Conservation (phyloP, 768 basidiomycete genomes). For the Macrolepiota dolichaula region DNA sequence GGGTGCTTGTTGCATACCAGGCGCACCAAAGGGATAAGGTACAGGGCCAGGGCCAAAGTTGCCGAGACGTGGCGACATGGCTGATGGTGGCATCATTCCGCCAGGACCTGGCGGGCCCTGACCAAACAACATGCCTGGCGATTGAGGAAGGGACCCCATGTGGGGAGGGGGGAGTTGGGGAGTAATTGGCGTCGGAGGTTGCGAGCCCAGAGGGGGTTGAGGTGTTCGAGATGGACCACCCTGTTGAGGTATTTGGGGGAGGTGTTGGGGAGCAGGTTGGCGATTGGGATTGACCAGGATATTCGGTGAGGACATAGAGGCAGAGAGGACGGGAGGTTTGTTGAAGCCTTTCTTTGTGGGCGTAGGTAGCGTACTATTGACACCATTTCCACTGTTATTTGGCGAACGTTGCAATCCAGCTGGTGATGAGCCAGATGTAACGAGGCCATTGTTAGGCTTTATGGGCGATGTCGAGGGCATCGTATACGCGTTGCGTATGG, state of each 20-base stretch:
- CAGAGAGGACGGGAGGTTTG: constrained; percentile 30
- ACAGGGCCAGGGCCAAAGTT: constrained; percentile 40
- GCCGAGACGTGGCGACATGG: constrained; percentile 55
- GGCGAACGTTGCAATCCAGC: constrained; percentile 39
- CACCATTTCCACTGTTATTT: constrained; percentile 24
- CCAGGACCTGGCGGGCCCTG: constrained; percentile 24
- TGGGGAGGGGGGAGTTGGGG: constrained; percentile 46
- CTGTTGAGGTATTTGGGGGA: constrained; percentile 13
- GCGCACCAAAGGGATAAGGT: constrained; percentile 49
- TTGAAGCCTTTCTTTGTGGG: constrained; percentile 61
- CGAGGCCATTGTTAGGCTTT: constrained; percentile 28
- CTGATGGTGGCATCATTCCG: constrained; percentile 34
- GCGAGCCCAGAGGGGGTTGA: constrained; percentile 32
- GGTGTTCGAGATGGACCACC: constrained; percentile 13
- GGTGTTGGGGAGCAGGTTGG: constrained; percentile 31
- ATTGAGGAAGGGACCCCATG: constrained; percentile 35
- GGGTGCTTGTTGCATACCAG: constrained; percentile 39
- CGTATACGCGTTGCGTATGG: constrained; percentile 41
- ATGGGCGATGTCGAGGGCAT: constrained; percentile 37
- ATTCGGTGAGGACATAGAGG: constrained; percentile 16
- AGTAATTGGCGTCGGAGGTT: constrained; percentile 35
- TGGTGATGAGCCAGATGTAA: constrained; percentile 40
- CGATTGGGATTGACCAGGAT: constrained; percentile 18
- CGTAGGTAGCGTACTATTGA: constrained; percentile 29
- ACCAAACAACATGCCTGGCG: constrained; percentile 45